Base-by-base conservation (phyloP, 352 stramenopile species). In the Phytophthora cajani region DNA sequence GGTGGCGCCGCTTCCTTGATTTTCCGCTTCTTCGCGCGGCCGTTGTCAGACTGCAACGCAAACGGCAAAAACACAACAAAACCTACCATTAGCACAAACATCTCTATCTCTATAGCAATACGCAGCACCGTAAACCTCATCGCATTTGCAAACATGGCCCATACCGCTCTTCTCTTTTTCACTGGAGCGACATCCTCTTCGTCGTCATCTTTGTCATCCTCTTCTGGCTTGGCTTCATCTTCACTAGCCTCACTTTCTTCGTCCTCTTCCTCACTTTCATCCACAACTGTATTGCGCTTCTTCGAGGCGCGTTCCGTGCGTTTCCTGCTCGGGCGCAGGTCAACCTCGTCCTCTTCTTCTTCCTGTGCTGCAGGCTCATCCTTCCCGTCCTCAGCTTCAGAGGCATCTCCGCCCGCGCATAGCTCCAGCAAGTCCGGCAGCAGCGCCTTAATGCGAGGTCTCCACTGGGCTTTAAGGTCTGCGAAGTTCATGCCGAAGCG, bases 381-480 rank as follows among this genome's bases (percentile, higher is more conserved):
- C 16, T 69, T 72, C 11, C 70, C 63, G 7, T 40, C 62, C 1
- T 78, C 70, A 44, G 58, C 62, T 52, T 66, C 55, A 38, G 49
- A 52, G 3, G 16, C 53, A 19, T 60, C 42, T n/a, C 67, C 69
- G 61, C 59, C 56, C 21, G 53, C 10, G 17, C 60, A 87, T 11
- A 87, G 23, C 6, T 79, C 66, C n/a, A 91, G 42, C 70, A 89
- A 52, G 8, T 91, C 79, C 4, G 77, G 55, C 25, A 90, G 77
- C 19, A 92, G 47, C 44, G 73, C 50, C 64, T 84, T 89, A 25
- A 94, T 69, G 17, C 55, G 61, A 32, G 66, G 30, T 57, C 80
- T 91, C 80, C 80, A 87, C 17, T 82, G 25, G 12, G 64, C 67
- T 62, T 87, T 88, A 3, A 92, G 58, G 11, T 86, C 80, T 8